These are phyloP conservation scores for Neofusicoccum parvum DNA, from an alignment of 2,329 filamentous ascomycete genomes.

Conservation along the genomic window DNA sequence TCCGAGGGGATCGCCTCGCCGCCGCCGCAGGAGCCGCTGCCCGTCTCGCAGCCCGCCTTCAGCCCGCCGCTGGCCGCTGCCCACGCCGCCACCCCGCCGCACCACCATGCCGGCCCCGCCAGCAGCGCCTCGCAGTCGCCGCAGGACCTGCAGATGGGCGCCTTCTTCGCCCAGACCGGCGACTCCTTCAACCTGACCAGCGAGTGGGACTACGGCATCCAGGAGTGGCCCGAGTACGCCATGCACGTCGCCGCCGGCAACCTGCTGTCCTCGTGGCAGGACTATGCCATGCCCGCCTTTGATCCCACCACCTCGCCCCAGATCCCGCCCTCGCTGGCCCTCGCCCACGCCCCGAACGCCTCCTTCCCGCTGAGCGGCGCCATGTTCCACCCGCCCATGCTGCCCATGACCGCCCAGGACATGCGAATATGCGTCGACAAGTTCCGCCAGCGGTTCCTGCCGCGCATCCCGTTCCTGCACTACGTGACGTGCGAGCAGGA, in stretches of 20 bases:
- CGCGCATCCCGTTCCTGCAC: constrained; percentile 16
- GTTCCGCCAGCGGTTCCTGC: constrained; percentile 10
- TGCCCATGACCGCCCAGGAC: constrained; percentile 9
- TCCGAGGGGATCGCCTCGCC: background rate
- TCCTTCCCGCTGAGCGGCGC: background rate
- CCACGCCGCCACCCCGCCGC: background rate
- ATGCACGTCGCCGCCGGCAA: background rate
- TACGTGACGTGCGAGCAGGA: constrained; percentile 14
- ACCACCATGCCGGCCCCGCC: background rate
- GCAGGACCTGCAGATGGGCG: background rate
- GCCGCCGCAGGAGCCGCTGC: no score
- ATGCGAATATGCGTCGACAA: constrained; percentile 13
- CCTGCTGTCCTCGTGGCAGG: constrained; percentile 15
- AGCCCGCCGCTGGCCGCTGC: background rate
- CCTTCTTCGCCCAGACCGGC: background rate
- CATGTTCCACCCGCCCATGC: background rate
- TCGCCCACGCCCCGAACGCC: constrained; percentile 16
- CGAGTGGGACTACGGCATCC: constrained; percentile 15
- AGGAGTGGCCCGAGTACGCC: constrained; percentile 19
- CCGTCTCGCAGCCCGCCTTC: background rate
- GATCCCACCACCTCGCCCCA: background rate
- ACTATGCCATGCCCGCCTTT: constrained; percentile 17
- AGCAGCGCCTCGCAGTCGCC: background rate
- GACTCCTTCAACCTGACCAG: constrained; percentile 17
- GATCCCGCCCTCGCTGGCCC: constrained; percentile 14